These are phyloP conservation scores for Fusarium torulosum DNA, from an alignment of 2,329 filamentous ascomycete genomes.

Conservation along the genomic window DNA sequence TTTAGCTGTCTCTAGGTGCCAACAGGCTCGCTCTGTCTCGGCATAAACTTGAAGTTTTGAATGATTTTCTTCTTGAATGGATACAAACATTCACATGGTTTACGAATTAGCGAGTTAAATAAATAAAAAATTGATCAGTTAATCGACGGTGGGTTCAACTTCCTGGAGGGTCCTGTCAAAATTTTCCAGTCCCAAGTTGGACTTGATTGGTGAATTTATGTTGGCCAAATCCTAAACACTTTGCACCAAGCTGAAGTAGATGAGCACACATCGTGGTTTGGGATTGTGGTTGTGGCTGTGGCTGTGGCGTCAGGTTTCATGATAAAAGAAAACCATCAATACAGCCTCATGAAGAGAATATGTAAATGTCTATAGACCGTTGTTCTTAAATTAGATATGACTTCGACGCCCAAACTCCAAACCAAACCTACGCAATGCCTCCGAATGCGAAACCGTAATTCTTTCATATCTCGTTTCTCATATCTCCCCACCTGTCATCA, in stretches of 20 bases:
- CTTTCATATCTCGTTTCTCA: conserved; percentile 46
- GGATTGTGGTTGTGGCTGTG: not conserved
- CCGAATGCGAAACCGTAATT: conserved; percentile 14
- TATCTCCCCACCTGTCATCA: conserved; percentile 45
- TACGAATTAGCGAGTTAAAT: conserved; percentile 1
- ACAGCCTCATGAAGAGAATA: not conserved
- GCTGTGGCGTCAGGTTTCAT: conserved; percentile 1
- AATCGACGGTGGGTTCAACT: conserved; percentile 7
- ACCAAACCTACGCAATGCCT: conserved; percentile 6
- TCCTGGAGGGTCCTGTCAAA: not conserved
- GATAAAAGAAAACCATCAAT: conserved; percentile 1
- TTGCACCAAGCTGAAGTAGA: too few relatives aligned
- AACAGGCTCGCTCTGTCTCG: conserved; percentile 46
- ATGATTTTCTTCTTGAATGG: conserved; percentile 16
- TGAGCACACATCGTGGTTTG: not conserved
- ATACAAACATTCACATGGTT: conserved; percentile 27
- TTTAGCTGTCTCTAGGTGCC: conserved; percentile 21
- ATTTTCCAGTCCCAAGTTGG: not conserved
- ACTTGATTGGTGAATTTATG: not conserved
- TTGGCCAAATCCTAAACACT: conserved; percentile 10
- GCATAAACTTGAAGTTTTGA: conserved; percentile 42
- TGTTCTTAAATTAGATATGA: not conserved
- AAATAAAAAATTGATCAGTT: not conserved
- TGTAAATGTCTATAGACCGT: not conserved
- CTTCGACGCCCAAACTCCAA: conserved; percentile 34